Evolutionary conservation across 768 basidiomycete species (phyloP).

Genomic region (Russula brevipes): DNA sequence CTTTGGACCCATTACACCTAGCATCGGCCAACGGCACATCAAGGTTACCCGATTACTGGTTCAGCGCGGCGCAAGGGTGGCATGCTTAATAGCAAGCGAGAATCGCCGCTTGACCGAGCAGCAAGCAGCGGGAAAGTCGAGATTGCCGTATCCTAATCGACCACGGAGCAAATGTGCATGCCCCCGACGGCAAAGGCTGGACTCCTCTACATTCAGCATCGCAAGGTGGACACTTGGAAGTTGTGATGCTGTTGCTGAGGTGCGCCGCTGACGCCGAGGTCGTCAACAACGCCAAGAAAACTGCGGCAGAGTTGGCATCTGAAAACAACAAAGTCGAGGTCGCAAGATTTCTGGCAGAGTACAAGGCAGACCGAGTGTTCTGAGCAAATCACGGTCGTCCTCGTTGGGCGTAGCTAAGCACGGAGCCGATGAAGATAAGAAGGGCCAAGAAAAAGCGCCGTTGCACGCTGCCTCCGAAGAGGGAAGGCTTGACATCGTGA

Average conservation of each 20-base stretch:
- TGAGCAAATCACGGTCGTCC: neutral
- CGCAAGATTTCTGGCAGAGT: neutral
- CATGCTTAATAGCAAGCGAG: neutral
- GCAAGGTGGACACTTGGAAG: neutral
- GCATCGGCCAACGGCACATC: neutral
- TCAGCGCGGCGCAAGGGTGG: neutral
- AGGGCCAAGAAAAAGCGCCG: neutral
- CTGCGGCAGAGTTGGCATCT: neutral
- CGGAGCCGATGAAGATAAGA: neutral
- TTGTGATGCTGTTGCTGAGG: neutral
- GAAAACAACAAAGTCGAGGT: neutral
- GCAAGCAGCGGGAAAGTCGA: neutral
- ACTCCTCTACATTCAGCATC: constrained; percentile 1
- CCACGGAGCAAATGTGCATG: neutral
- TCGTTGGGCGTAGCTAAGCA: neutral
- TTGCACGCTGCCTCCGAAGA: constrained; percentile 1
- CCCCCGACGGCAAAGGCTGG: neutral
- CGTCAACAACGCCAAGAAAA: neutral
- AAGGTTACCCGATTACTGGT: neutral
- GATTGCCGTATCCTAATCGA: constrained; percentile 1
- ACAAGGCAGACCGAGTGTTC: neutral
- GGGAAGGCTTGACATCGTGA: neutral
- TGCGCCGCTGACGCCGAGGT: neutral
- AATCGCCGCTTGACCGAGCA: constrained; percentile 1
- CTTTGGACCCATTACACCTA: neutral